A percentile compares a stretch with the other conserved stretches of the same genome.
phyloP scores from a whole-genome alignment of 2,329 filamentous ascomycete genomes.

The Hypocrella siamensis region DNA sequence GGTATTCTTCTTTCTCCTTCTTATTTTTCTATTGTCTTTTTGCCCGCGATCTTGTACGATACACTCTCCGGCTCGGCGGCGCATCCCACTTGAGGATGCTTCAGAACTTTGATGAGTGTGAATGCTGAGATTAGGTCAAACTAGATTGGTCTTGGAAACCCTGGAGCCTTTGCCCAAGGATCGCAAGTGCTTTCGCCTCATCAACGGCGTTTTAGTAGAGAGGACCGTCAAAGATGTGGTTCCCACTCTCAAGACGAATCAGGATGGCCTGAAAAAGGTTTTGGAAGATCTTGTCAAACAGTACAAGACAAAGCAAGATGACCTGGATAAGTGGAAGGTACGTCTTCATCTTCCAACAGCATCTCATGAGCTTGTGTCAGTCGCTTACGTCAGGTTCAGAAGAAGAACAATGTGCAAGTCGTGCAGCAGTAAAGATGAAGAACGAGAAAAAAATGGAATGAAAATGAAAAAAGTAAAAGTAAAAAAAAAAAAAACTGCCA shows the following conservation, averaged over 20 bases:
- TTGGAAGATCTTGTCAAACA: constrained; percentile 90
- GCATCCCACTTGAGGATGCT: neutral
- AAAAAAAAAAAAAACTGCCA: neutral
- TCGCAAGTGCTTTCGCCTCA: constrained; percentile 96
- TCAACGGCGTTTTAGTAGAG: constrained; percentile 92
- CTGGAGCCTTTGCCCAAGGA: constrained; percentile 66
- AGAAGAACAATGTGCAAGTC: constrained; percentile 80
- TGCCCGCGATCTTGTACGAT: too few species aligned
- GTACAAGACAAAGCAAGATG: constrained; percentile 86
- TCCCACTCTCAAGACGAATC: constrained; percentile 82
- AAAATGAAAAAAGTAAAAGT: constrained; percentile 1
- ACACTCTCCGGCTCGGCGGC: too few species aligned
- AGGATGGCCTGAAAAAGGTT: constrained; percentile 85
- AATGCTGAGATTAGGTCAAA: neutral
- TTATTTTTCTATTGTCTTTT: neutral
- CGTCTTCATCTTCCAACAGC: constrained; percentile 11
- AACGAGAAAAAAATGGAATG: constrained; percentile 1
- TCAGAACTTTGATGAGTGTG: neutral
- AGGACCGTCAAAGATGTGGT: constrained; percentile 85
- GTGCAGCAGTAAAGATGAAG: constrained; percentile 49
- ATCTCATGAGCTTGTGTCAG: neutral
- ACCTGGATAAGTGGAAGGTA: constrained; percentile 98
- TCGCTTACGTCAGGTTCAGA: constrained; percentile 28
- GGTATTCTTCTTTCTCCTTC: too few species aligned
- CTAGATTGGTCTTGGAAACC: constrained; percentile 85